Evolutionary conservation across 805 yeast species (phyloP), one percentile per base, ranked within the genome.

Genomic region (Myxozyma lipomycoides): DNA sequence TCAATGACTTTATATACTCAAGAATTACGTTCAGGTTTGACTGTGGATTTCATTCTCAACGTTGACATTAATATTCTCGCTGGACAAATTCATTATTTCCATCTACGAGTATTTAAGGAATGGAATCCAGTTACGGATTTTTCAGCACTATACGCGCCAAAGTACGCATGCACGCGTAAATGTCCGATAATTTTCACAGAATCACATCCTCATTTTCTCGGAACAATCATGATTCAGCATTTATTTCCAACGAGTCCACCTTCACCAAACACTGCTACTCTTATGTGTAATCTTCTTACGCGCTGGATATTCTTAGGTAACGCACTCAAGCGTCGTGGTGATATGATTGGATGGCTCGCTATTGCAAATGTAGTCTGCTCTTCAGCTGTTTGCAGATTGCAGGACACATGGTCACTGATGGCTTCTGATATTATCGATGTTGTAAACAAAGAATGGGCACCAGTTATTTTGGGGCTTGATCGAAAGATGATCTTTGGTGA

Each of bases 321-420:
- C 56, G 70, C 73, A 24, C 78, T 91, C 55, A 93, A 87, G 62
- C 78, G 78, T 52, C 71, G 78, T 26, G 98, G 98, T 44, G 95
- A 91, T 64, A 87, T 88, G 90, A 90, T 89, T 0, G 83, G 93
- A 26, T 91, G 97, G 97, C 71, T 88, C 22, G 95, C 96, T 0
- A 81, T 91, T 59, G 87, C 96, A 1, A 82, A 93, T 0, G 75
- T 84, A 1, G 75, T 90, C 1, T 83, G 95, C 61, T 85, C 95
- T 0, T 79, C 84, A 48, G 95, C 96, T 0, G 74, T 91, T 1
- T 70, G 91, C 50, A 76, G 98, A 58, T 71, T 91, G 41, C 70
- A 77, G 24, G 76, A 78, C 47, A 76, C 90, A 1, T 91, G 98
- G 98, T 71, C 82, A 5, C 71, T 73, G 43, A 86, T 89, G 3